These are phyloP conservation scores for Chaetomidium leptoderma DNA, from an alignment of 495 filamentous ascomycete species.

Conservation along the genomic window DNA sequence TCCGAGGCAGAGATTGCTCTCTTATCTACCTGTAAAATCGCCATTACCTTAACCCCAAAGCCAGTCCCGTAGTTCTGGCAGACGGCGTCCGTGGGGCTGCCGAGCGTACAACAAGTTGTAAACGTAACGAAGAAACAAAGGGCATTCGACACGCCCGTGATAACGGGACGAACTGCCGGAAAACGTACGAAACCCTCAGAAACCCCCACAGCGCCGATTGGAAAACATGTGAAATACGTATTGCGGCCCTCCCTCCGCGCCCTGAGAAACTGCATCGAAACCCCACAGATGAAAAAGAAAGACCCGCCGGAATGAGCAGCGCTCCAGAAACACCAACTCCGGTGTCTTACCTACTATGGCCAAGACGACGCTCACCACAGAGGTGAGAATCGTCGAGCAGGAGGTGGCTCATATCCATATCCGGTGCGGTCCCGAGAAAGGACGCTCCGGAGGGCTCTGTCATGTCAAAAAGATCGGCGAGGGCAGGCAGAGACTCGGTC, in stretches of 20 bases:
- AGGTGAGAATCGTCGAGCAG: slow-evolving; percentile 41
- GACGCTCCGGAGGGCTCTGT: slow-evolving; percentile 23
- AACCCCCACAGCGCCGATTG: not conserved
- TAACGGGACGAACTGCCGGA: not conserved
- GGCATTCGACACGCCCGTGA: not conserved
- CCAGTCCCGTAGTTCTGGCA: not conserved
- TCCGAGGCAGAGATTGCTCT: slow-evolving; percentile 27
- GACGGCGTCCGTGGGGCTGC: not conserved
- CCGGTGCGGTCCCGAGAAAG: slow-evolving; percentile 25
- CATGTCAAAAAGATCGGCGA: slow-evolving; percentile 26
- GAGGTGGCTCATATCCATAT: slow-evolving; percentile 50
- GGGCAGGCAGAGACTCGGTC: slow-evolving; percentile 30
- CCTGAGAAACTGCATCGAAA: too few relatives aligned
- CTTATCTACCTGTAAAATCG: slow-evolving; percentile 22
- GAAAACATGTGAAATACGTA: not conserved
- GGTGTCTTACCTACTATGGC: not conserved
- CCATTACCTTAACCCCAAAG: not conserved
- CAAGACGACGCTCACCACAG: not conserved
- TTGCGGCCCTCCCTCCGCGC: too few relatives aligned
- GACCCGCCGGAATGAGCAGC: not conserved
- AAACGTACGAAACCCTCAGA: not conserved
- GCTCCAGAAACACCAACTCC: not conserved
- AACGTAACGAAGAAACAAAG: not conserved
- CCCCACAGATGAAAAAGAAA: not conserved
- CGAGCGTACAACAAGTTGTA: not conserved